These are phyloP conservation scores for Colletotrichum sp. DNA, from an alignment of 2,329 filamentous ascomycete genomes.

Conservation along the genomic window DNA sequence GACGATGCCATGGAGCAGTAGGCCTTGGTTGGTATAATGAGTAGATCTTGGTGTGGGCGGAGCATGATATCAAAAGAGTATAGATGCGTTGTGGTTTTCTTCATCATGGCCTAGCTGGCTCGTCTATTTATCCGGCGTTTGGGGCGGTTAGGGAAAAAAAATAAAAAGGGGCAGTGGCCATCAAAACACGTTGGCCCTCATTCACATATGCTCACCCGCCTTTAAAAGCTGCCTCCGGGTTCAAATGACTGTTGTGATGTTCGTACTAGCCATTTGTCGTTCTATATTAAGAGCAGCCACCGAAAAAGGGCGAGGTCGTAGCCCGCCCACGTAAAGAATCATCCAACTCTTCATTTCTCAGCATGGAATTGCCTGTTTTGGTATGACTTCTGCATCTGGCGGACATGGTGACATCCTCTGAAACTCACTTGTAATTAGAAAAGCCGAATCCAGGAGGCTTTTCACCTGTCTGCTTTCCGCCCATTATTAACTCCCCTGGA, in stretches of 20 bases:
- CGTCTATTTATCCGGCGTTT: slow-evolving; percentile 1
- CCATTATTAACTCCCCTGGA: background rate
- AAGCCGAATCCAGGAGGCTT: background rate
- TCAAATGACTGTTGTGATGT: background rate
- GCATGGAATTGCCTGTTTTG: background rate
- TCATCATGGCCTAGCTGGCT: slow-evolving; percentile 1
- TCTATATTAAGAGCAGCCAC: background rate
- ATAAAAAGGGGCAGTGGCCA: background rate
- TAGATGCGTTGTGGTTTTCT: background rate
- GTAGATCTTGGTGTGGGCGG: background rate
- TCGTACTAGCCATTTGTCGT: background rate
- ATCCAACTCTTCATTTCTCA: background rate
- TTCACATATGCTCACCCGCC: background rate
- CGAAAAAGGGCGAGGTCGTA: background rate
- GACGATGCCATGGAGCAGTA: slow-evolving; percentile 60
- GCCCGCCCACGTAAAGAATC: background rate
- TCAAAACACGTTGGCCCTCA: background rate
- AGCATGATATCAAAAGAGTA: slow-evolving; percentile 8
- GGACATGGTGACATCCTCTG: background rate
- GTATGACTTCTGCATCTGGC: background rate
- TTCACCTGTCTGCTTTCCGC: background rate
- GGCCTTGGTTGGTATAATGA: slow-evolving; percentile 1
- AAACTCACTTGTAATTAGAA: background rate
- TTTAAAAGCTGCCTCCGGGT: background rate
- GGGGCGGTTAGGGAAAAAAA: slow-evolving; percentile 9